Evolutionary conservation across 2,329 filamentous ascomycete genomes (phyloP).

Genomic region (Leptographium wingfieldii): DNA sequence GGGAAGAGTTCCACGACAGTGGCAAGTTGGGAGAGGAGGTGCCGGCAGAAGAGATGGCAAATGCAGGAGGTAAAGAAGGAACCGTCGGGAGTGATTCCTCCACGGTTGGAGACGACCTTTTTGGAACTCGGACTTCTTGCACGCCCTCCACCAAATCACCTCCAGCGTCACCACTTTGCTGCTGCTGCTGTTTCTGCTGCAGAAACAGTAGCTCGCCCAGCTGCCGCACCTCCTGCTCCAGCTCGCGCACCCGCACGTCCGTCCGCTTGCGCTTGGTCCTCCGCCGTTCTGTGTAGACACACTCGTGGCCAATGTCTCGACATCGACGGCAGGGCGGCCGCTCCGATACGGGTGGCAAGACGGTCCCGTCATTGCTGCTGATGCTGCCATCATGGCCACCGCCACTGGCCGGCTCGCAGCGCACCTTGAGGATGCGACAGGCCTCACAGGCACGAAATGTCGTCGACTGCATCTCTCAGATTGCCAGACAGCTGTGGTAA

Average conservation of each 20-base stretch:
- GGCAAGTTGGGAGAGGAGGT: neutral
- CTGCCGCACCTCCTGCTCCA: slow-evolving; percentile 67
- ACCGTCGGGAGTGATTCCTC: neutral
- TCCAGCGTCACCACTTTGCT: neutral
- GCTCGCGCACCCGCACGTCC: slow-evolving; percentile 59
- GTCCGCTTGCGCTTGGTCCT: slow-evolving; percentile 10
- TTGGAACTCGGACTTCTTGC: neutral
- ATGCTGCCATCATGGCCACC: neutral
- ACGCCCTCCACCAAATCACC: no score
- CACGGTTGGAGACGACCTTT: neutral
- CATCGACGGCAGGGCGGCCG: slow-evolving; percentile 8
- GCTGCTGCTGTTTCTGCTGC: neutral
- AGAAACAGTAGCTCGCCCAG: slow-evolving; percentile 24
- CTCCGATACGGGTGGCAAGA: slow-evolving; percentile 2
- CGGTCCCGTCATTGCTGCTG: neutral
- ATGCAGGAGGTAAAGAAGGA: neutral
- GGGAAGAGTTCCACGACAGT: no score
- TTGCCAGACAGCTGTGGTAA: neutral
- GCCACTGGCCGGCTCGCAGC: slow-evolving; percentile 3
- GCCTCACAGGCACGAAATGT: neutral
- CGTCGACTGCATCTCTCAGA: neutral
- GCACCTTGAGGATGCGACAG: neutral
- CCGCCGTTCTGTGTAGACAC: slow-evolving; percentile 8
- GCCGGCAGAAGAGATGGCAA: neutral
- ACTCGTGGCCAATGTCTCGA: slow-evolving; percentile 1